Conservation (phyloP, 768 basidiomycete species). For the Boletus reticulatus region DNA sequence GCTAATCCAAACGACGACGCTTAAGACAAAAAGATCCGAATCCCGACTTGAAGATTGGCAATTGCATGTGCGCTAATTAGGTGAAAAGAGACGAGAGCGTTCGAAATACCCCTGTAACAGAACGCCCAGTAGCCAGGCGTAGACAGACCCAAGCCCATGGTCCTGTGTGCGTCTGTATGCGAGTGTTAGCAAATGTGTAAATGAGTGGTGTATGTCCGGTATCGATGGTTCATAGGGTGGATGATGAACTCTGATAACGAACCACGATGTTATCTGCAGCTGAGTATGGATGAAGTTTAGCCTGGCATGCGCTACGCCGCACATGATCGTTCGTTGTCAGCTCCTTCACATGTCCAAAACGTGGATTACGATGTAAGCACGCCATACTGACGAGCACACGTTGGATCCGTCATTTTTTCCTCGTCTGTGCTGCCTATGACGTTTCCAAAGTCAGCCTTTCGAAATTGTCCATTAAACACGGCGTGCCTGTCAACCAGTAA, state of each 20-base stretch:
- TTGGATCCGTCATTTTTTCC: background rate
- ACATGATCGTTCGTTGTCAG: background rate
- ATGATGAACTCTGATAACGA: slow-evolving; percentile 19
- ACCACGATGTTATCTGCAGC: slow-evolving; percentile 11
- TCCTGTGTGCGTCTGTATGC: slow-evolving; percentile 1
- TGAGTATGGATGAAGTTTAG: background rate
- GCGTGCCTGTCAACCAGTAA: background rate
- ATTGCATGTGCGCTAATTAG: background rate
- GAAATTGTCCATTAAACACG: background rate
- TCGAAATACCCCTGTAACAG: background rate
- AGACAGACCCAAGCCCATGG: background rate
- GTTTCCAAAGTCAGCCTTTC: background rate
- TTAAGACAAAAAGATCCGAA: background rate
- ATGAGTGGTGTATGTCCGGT: background rate
- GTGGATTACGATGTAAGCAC: slow-evolving; percentile 6
- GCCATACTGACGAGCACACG: slow-evolving; percentile 5
- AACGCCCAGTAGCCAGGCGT: background rate
- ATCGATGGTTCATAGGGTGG: background rate
- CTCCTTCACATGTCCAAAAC: background rate
- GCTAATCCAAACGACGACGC: background rate
- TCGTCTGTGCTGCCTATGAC: background rate
- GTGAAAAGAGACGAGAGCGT: background rate
- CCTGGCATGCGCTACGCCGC: background rate
- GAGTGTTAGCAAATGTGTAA: background rate
- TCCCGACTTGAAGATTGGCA: slow-evolving; percentile 7